Conservation (phyloP, 2,329 filamentous ascomycete species). For the Seiridium unicorne region DNA sequence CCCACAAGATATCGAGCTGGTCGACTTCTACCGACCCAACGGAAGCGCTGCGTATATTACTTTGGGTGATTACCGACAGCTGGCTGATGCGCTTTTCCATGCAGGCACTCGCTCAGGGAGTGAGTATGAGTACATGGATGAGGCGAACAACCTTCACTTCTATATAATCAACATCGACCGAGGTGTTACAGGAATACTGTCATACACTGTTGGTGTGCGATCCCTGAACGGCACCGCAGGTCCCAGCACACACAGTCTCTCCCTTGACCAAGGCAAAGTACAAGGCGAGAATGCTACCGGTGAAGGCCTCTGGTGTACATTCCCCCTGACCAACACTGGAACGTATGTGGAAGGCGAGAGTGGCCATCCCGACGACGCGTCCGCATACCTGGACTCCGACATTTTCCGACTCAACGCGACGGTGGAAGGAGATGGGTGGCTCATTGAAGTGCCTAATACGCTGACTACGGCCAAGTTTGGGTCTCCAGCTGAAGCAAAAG, state of each 20-base stretch:
- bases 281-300: slow-evolving; percentile 18
- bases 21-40: slow-evolving; percentile 49
- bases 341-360: slow-evolving; percentile 22
- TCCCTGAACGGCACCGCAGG: slow-evolving; percentile 36
- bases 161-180: slow-evolving; percentile 45
- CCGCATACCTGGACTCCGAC: slow-evolving; percentile 39
- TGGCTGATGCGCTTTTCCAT: slow-evolving; percentile 53
- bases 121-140: slow-evolving; percentile 46
- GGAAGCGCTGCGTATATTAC: slow-evolving; percentile 45
- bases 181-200: slow-evolving; percentile 39
- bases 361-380: slow-evolving; percentile 31
- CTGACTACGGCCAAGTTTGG: slow-evolving; percentile 41
- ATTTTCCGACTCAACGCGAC: slow-evolving; percentile 45
- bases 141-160: slow-evolving; percentile 46
- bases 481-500: slow-evolving; percentile 31
- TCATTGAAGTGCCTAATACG: slow-evolving; percentile 38
- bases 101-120: slow-evolving; percentile 50
- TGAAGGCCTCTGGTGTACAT: slow-evolving; percentile 41
- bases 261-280: slow-evolving; percentile 34
- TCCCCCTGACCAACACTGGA: slow-evolving; percentile 46
- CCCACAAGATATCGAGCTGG: slow-evolving; percentile 47
- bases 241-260: slow-evolving; percentile 31
- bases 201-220: slow-evolving; percentile 46
- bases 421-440: slow-evolving; percentile 45
- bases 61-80: slow-evolving; percentile 52